Evolutionary conservation across 129 eudicot genomes (phyloP).

Genomic region (Chrysanthemum seticuspe): DNA sequence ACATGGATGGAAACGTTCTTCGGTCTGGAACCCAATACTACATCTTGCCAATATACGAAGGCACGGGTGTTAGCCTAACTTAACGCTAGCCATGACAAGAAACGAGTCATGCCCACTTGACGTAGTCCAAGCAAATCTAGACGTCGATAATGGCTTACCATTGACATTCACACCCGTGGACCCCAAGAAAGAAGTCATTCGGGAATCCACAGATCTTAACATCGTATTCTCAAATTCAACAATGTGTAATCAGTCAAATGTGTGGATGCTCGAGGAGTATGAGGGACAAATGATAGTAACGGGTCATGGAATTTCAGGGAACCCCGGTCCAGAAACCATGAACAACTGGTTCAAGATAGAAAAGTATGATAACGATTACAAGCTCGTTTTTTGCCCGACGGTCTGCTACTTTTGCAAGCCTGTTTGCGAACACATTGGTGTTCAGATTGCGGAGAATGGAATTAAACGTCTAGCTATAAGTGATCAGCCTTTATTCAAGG

Average conservation of each 20-base stretch:
- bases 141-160: slow-evolving; percentile 27
- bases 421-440: too few species aligned
- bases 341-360: slow-evolving; percentile 31
- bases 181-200: slow-evolving; percentile 38
- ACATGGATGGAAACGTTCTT: slow-evolving; percentile 34
- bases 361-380: slow-evolving; percentile 30
- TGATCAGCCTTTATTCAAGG: too few species aligned
- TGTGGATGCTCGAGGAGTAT: slow-evolving; percentile 39
- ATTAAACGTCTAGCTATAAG: too few species aligned
- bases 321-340: not conserved
- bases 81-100: slow-evolving; percentile 19
- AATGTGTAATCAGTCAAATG: slow-evolving; percentile 32
- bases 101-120: slow-evolving; percentile 38
- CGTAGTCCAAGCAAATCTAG: slow-evolving; percentile 36
- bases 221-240: slow-evolving; percentile 29
- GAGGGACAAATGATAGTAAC: slow-evolving; percentile 32
- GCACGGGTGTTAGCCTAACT: slow-evolving; percentile 49
- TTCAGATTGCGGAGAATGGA: too few species aligned
- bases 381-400: slow-evolving; percentile 44
- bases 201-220: slow-evolving; percentile 51
- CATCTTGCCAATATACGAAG: slow-evolving; percentile 40
- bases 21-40: slow-evolving; percentile 29
- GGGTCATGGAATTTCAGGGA: slow-evolving; percentile 38
- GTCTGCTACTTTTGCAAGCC: not conserved
- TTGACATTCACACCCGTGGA: slow-evolving; percentile 35